Evolutionary conservation across 306 rosid genomes (phyloP), one percentile per base, ranked within the genome.

Genomic region (Urtica urens): DNA sequence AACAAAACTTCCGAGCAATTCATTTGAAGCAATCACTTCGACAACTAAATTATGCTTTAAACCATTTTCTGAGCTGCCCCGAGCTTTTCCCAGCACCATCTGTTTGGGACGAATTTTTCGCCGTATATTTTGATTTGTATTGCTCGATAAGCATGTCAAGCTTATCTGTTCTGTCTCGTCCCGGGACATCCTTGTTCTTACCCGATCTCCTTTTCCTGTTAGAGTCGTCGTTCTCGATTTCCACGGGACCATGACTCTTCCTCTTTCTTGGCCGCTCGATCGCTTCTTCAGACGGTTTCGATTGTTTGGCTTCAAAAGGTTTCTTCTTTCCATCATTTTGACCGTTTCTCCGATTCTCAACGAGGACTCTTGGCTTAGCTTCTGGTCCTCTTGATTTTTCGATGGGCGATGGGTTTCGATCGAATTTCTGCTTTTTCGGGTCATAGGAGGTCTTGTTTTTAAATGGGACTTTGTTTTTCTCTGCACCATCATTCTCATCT

Each of bases 61-160:
- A 85, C 99, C 99, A 90, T 75, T 75, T 90, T 31, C 83, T 77
- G 38, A 90, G 75, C 66, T 73, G 81, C 35, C 65, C 70, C 24
- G 94, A 67, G 25, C 63, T 67, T 61, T 58, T 68, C 55, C 62
- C 72, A 51, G 64, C 87, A 2, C 77, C 76, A 23, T 57, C 81
- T 6, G 50, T 63, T 64, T 72, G 72, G 62, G 24, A 57, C 6
- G 72, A 68, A 28, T 67, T 48, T 23, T 53, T 73, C 20, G 69
- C 66, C 28, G 87, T 77, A 69, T 77, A 77, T 67, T 73, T 81
- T 55, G 94, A 77, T 44, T 59, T 75, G 46, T 90, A 90, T 73
- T 81, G 83, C 60, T 79, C 92, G 23, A 90, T 85, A 55, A 90
- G 94, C 77, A 72, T 35, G 77, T 90, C 99, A 34, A 90, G 99